Percentiles rank a stretch among this genome's conserved stretches.
Evolutionary conservation across 495 filamentous ascomycete species (phyloP).

Genomic region (Polyplosphaeria fusca): DNA sequence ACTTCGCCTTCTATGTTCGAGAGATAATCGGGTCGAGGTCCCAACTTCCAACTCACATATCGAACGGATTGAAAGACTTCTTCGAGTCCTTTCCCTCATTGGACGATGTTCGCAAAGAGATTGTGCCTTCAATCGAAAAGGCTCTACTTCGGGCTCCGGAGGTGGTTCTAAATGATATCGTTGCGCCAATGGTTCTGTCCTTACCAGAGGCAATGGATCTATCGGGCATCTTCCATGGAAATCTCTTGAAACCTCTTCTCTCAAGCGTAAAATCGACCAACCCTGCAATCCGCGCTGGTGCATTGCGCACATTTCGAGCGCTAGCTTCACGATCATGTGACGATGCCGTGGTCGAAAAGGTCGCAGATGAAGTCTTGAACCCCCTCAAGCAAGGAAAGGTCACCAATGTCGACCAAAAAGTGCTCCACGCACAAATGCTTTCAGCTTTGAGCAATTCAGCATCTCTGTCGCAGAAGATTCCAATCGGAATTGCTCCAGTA

Average conservation of each 20-base stretch:
- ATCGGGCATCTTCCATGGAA: conserved; percentile 63
- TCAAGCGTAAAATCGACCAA: conserved; percentile 90
- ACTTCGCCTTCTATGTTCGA: conserved; percentile 75
- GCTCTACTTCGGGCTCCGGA: conserved; percentile 85
- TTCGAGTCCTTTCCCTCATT: conserved; percentile 69
- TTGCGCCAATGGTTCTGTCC: conserved; percentile 64
- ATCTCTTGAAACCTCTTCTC: conserved; percentile 77
- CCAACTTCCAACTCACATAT: conserved; percentile 66
- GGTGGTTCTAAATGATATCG: conserved; percentile 73
- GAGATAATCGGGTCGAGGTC: conserved; percentile 80
- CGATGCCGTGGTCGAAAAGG: conserved; percentile 55
- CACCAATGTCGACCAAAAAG: conserved; percentile 73
- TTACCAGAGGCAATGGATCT: conserved; percentile 71
- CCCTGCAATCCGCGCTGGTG: conserved; percentile 67
- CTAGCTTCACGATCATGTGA: conserved; percentile 57
- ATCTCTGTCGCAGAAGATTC: conserved; percentile 61
- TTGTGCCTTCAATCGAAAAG: conserved; percentile 82
- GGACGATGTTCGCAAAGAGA: conserved; percentile 70
- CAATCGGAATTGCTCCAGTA: conserved; percentile 59
- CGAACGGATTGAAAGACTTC: conserved; percentile 74
- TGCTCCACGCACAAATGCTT: conserved; percentile 75
- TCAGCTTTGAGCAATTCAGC: conserved; percentile 55
- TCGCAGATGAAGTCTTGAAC: conserved; percentile 69
- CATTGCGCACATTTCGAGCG: conserved; percentile 66
- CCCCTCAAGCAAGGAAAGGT: conserved; percentile 80